Evolutionary conservation across 2,329 filamentous ascomycete genomes (phyloP).

Genomic region (Aureobasidium leucospermi): DNA sequence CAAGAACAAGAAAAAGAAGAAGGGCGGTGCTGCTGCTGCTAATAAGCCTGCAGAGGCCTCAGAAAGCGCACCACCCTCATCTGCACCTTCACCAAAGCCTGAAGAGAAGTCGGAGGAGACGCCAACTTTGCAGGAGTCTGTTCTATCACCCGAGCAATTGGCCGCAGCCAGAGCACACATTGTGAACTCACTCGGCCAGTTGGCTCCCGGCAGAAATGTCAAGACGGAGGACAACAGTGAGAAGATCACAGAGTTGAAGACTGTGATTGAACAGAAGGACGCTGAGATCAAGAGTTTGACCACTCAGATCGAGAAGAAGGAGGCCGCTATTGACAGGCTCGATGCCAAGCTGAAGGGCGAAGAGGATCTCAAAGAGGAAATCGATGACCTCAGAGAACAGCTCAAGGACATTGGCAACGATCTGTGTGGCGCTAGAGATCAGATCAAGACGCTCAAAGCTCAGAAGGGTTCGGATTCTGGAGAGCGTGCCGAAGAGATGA

Average conservation of each 20-base stretch:
- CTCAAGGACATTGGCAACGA: constrained; percentile 73
- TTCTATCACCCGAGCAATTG: constrained; percentile 5
- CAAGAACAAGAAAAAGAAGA: constrained; percentile 69
- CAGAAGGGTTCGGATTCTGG: constrained; percentile 45
- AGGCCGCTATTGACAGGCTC: constrained; percentile 64
- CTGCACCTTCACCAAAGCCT: constrained; percentile 7
- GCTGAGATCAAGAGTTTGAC: constrained; percentile 21
- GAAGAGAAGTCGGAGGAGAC: constrained; percentile 15
- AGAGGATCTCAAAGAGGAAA: constrained; percentile 74
- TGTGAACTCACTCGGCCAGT: not conserved
- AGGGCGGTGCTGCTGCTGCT: constrained; percentile 27
- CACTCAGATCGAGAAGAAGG: constrained; percentile 47
- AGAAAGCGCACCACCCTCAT: constrained; percentile 22
- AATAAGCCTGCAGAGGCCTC: constrained; percentile 17
- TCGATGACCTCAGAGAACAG: constrained; percentile 75
- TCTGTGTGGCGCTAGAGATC: constrained; percentile 75
- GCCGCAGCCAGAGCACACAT: constrained; percentile 7
- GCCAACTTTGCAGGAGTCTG: not conserved
- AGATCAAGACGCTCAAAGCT: constrained; percentile 58
- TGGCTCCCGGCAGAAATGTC: not conserved
- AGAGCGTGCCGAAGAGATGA: constrained; percentile 23
- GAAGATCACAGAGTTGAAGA: constrained; percentile 15
- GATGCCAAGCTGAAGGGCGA: constrained; percentile 65
- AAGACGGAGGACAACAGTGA: not conserved
- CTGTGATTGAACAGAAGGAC: constrained; percentile 15